phyloP scores from a whole-genome alignment of 2,329 filamentous ascomycete genomes.

The Phialocephala subalpina region DNA sequence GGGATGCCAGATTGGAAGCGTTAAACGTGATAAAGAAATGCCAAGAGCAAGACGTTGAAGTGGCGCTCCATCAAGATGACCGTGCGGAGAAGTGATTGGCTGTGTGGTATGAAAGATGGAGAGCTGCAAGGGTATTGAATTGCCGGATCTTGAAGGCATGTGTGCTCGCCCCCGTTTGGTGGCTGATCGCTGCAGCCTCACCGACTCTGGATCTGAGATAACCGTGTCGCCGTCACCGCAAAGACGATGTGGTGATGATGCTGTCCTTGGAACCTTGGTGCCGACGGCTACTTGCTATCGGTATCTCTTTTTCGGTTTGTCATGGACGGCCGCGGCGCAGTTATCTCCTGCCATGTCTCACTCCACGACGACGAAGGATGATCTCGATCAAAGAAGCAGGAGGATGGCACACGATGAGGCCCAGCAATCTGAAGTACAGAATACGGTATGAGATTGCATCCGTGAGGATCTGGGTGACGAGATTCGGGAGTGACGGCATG shows the following conservation, averaged over 20 bases:
- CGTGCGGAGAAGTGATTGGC: slow-evolving; percentile 9
- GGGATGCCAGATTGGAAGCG: background rate
- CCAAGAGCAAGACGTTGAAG: too few species aligned
- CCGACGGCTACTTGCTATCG: slow-evolving; percentile 3
- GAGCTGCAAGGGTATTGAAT: slow-evolving; percentile 9
- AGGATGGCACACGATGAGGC: slow-evolving; percentile 5
- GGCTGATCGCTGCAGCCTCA: slow-evolving; percentile 13
- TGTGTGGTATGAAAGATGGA: slow-evolving; percentile 15
- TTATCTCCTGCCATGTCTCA: slow-evolving; percentile 7
- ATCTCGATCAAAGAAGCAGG: slow-evolving; percentile 8
- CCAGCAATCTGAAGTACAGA: background rate
- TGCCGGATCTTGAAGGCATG: slow-evolving; percentile 5
- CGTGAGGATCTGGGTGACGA: slow-evolving; percentile 1
- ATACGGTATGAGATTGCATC: background rate
- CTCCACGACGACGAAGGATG: background rate
- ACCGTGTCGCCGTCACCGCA: background rate
- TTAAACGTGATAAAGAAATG: slow-evolving; percentile 15
- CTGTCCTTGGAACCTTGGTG: background rate
- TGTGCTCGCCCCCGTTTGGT: background rate
- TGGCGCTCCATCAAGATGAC: background rate
- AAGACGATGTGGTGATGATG: background rate
- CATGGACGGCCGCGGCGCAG: slow-evolving; percentile 4
- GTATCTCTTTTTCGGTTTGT: slow-evolving; percentile 5
- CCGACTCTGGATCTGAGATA: slow-evolving; percentile 10
- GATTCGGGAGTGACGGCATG: slow-evolving; percentile 14